phyloP scores from a whole-genome alignment of 352 stramenopile genomes.

The Phytopythium helicoides region DNA sequence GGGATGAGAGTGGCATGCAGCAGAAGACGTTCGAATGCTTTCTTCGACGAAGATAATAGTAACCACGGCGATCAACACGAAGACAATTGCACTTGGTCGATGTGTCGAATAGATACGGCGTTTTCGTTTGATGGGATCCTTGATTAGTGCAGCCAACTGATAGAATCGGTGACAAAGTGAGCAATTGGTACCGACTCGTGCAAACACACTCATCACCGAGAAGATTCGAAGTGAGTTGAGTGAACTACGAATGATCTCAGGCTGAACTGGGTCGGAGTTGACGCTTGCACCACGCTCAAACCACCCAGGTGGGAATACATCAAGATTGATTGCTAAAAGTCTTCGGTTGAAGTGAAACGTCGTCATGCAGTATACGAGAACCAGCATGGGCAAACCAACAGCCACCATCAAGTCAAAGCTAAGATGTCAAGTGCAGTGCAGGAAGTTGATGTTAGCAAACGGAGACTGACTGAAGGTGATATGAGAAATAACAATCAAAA shows the following conservation, averaged over 20 bases:
- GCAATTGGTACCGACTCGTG: constrained; percentile 23
- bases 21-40: constrained; percentile 9
- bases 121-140: constrained; percentile 2
- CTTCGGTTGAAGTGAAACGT: constrained; percentile 29
- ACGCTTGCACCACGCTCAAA: constrained; percentile 30
- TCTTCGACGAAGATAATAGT: constrained; percentile 6
- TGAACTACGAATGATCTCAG: constrained; percentile 18
- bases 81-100: constrained; percentile 2
- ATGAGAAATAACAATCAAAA: no score
- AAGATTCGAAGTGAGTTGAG: constrained; percentile 30
- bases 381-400: constrained; percentile 28
- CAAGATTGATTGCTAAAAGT: constrained; percentile 28
- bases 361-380: constrained; percentile 25
- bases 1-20: constrained; percentile 6
- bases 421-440: neutral
- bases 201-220: constrained; percentile 21
- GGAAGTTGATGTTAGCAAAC: no score
- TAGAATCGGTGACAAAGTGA: constrained; percentile 21
- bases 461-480: no score
- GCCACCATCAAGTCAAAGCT: constrained; percentile 36
- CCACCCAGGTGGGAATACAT: constrained; percentile 20
- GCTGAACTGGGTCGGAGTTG: constrained; percentile 19
- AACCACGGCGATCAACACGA: constrained; percentile 9
- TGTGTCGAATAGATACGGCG: constrained; percentile 13
- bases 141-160: constrained; percentile 7